Conservation (phyloP, 441 rosid genomes). For the Melianthus villosus region DNA sequence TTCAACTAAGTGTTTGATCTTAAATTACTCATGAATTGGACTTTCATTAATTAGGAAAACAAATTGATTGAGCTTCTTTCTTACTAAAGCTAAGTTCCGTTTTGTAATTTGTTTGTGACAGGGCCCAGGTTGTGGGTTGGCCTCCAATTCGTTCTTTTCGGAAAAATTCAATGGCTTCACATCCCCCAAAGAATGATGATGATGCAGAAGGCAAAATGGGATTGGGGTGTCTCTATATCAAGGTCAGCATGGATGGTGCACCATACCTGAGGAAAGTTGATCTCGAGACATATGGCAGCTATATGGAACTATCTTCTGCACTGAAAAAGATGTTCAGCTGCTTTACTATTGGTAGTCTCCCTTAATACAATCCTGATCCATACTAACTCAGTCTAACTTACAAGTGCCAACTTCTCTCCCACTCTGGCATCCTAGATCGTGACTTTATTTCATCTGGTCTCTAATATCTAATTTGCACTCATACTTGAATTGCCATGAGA, state of each 20-base stretch:
- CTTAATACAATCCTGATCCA: too few relatives aligned
- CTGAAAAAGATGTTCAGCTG: conserved; percentile 85
- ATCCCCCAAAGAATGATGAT: conserved; percentile 11
- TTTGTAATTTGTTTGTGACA: too few relatives aligned
- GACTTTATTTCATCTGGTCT: too few relatives aligned
- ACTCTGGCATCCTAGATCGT: too few relatives aligned
- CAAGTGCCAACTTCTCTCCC: too few relatives aligned
- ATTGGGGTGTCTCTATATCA: conserved; percentile 32
- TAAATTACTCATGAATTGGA: too few relatives aligned
- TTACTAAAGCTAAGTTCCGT: conserved; percentile 5
- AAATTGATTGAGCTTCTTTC: background rate
- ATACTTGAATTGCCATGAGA: too few relatives aligned
- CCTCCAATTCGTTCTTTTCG: conserved; percentile 83
- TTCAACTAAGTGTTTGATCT: too few relatives aligned
- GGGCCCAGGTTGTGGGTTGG: conserved; percentile 98
- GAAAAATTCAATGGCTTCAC: conserved; percentile 61
- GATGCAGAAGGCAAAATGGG: conserved; percentile 23
- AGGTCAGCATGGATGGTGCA: conserved; percentile 96
- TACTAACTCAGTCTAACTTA: too few relatives aligned
- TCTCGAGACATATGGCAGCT: conserved; percentile 62
- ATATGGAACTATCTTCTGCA: conserved; percentile 59
- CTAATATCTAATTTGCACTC: too few relatives aligned
- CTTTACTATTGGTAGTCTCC: conserved; percentile 67
- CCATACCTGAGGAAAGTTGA: conserved; percentile 85
- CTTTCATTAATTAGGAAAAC: too few relatives aligned